Evolutionary conservation across 2,329 filamentous ascomycete genomes (phyloP), one percentile per base, ranked within the genome.

Genomic region (Neocucurbitaria cava): DNA sequence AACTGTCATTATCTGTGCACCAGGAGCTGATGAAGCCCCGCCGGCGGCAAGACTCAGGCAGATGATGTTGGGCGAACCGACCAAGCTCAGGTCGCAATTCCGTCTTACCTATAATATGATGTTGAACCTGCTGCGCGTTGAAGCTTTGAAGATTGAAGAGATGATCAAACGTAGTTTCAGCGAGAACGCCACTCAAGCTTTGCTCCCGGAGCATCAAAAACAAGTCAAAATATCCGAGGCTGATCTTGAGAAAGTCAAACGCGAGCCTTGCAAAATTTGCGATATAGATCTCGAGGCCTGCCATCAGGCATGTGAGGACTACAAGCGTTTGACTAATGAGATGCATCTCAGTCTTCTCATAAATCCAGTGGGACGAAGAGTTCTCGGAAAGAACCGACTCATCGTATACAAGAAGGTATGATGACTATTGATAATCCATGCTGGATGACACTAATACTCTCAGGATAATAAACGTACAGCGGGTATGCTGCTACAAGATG

Each of bases 101-200:
- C 87, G 95, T 56, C 82, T 99, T 43, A 99, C 96, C 0, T 99
- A 99, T 81, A 99, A 98, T 78, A 99, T 99, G 95, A 99, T 99
- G 56, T 81, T 99, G 26, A 99, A 98, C 70, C 82, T 99, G 28
- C 82, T 99, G 44, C 89, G 95, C 31, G 95, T 99, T 2, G 95
- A 99, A 76, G 95, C 95, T 2, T 79, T 99, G 62, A 98, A 97
- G 79, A 98, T 99, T 65, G 95, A 99, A 75, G 95, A 99, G 77
- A 99, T 99, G 95, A 99, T 99, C 81, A 99, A 99, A 83, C 89
- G 95, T 62, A 97, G 93, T 75, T 99, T 99, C 81, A 97, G 94
- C 47, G 95, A 99, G 76, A 95, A 99, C 76, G 94, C 94, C 21
- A 98, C 94, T 0, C 95, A 99, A 72, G 93, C 96, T 58, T 79